These are phyloP conservation scores for Vigna unguiculata DNA, from an alignment of 306 rosid species.

Conservation along the genomic window DNA sequence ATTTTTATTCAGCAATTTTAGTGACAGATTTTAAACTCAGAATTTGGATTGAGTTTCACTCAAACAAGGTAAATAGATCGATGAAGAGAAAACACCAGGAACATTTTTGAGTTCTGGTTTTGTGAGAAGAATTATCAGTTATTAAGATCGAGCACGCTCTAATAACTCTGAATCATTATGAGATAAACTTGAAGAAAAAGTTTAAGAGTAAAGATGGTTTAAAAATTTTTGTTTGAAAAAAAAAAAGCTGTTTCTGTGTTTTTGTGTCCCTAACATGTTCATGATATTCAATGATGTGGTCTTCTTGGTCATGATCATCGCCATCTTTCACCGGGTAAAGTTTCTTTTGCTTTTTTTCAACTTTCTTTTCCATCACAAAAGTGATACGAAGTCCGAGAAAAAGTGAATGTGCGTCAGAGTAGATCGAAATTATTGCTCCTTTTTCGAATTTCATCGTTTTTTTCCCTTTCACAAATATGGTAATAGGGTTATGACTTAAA, in stretches of 20 bases:
- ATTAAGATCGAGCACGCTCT: slow-evolving; percentile 2
- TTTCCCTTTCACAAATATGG: too few species aligned
- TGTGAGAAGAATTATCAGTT: background rate
- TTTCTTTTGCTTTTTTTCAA: slow-evolving; percentile 45
- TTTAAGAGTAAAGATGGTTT: slow-evolving; percentile 43
- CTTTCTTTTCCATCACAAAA: background rate
- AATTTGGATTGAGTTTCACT: too few species aligned
- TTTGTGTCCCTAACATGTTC: background rate
- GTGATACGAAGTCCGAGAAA: background rate
- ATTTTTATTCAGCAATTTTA: too few species aligned
- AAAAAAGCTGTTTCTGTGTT: slow-evolving; percentile 4
- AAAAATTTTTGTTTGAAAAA: background rate
- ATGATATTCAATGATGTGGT: slow-evolving; percentile 46
- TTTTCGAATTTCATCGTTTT: too few species aligned
- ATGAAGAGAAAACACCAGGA: too few species aligned
- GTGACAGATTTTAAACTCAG: too few species aligned
- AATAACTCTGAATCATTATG: background rate
- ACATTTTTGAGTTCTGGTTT: background rate
- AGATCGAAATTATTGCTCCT: background rate
- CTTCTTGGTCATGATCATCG: slow-evolving; percentile 38
- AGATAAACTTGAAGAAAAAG: slow-evolving; percentile 22
- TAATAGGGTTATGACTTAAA: too few species aligned
- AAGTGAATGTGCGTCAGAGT: background rate
- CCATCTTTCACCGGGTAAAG: slow-evolving; percentile 35
- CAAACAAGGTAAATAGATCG: too few species aligned